A percentile compares a stretch with the other conserved stretches of the same genome.
Evolutionary conservation across 805 yeast species (phyloP).

Genomic region (Sugiyamaella lignohabitans): DNA sequence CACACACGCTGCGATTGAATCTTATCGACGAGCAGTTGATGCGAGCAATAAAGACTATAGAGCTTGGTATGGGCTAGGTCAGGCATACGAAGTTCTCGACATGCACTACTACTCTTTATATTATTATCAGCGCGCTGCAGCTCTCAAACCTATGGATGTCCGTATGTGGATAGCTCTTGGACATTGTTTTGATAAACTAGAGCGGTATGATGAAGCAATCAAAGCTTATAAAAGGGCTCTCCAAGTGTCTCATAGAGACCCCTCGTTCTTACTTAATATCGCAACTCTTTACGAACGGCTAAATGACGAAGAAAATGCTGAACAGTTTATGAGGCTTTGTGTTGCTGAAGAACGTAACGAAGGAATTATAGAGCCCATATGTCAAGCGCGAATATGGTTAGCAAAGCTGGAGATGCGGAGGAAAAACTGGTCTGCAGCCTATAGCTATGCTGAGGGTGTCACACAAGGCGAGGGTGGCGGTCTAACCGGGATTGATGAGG

Average conservation of each 20-base stretch:
- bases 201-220: slow-evolving; percentile 63
- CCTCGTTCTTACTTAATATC: slow-evolving; percentile 53
- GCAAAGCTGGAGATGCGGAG: slow-evolving; percentile 58
- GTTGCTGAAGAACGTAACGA: slow-evolving; percentile 54
- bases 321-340: slow-evolving; percentile 59
- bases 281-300: slow-evolving; percentile 60
- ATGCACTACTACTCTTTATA: slow-evolving; percentile 90
- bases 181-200: slow-evolving; percentile 75
- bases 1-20: slow-evolving; percentile 95
- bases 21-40: slow-evolving; percentile 89
- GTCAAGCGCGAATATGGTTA: slow-evolving; percentile 80
- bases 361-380: slow-evolving; percentile 64
- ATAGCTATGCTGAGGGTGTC: slow-evolving; percentile 64
- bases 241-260: slow-evolving; percentile 48
- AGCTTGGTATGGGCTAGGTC: slow-evolving; percentile 98
- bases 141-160: slow-evolving; percentile 79
- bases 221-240: slow-evolving; percentile 78
- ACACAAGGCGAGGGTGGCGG: slow-evolving; percentile 45
- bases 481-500: slow-evolving; percentile 86
- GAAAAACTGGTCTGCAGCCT: slow-evolving; percentile 60
- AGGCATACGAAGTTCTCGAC: slow-evolving; percentile 93
- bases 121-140: slow-evolving; percentile 86
- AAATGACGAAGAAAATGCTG: slow-evolving; percentile 48
- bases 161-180: slow-evolving; percentile 97
- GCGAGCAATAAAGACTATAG: slow-evolving; percentile 82